These are phyloP conservation scores for Ceratocystis smalleyi DNA, from an alignment of 2,329 filamentous ascomycete species.

Conservation along the genomic window DNA sequence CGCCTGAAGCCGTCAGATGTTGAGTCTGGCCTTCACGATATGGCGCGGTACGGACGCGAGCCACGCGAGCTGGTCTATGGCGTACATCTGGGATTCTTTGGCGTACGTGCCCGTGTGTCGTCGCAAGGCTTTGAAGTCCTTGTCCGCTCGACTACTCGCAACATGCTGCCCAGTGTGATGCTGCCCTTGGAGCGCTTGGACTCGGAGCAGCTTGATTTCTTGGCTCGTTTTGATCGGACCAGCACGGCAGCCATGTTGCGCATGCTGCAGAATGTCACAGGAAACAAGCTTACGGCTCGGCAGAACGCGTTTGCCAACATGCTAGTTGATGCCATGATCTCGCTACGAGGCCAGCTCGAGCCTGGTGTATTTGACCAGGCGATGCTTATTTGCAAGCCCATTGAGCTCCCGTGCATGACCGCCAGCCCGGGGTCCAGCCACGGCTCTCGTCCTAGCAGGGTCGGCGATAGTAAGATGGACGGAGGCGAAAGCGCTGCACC, in stretches of 20 bases:
- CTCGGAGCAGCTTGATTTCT: constrained; percentile 38
- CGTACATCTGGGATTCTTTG: constrained; percentile 44
- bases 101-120: constrained; percentile 36
- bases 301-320: constrained; percentile 32
- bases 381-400: constrained; percentile 29
- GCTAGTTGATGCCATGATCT: constrained; percentile 30
- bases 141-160: constrained; percentile 38
- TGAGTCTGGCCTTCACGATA: constrained; percentile 42
- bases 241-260: constrained; percentile 28
- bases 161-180: constrained; percentile 44
- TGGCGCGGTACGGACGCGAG: constrained; percentile 42
- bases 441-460: neutral
- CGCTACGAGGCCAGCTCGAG: constrained; percentile 29
- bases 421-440: neutral
- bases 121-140: constrained; percentile 47
- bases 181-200: constrained; percentile 39
- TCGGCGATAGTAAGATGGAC: neutral
- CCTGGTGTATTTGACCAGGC: constrained; percentile 34
- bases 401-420: constrained; percentile 28
- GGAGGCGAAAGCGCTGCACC: neutral
- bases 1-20: constrained; percentile 54
- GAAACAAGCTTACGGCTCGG: constrained; percentile 25
- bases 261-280: constrained; percentile 24
- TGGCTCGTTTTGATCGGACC: constrained; percentile 34
- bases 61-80: constrained; percentile 34